Evolutionary conservation across 176 grass and related monocot species (phyloP), one percentile per base, ranked within the genome.

Genomic region (Aegilops longissima): DNA sequence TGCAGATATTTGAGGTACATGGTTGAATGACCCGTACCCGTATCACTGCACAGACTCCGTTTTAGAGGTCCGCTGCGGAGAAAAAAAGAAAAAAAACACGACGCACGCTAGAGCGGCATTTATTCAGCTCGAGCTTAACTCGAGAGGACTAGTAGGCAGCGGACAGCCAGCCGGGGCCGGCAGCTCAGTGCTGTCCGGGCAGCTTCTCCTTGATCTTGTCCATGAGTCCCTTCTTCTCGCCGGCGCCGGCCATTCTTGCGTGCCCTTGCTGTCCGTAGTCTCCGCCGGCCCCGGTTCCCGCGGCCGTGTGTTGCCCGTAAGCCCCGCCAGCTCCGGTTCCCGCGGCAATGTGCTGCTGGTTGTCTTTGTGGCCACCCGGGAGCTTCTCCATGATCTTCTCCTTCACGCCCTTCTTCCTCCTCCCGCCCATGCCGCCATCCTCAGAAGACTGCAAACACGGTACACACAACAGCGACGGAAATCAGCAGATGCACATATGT

Each of bases 371-470:
- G 33, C 59, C 76, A 8, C 87, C 87, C 0, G 90, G 90, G 13
- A 95, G 17, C 35, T 92, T 92, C 88, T 92, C 93, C 88, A 87
- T 95, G 27, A 95, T 84, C 88, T 95, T 95, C 21, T 95, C 90
- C 64, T 92, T 95, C 3, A 95, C 10, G 17, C 88, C 73, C 66
- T 95, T 95, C 92, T 93, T 91, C 88, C 90, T 87, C 33, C 90
- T 71, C 16, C 93, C 88, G 6, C 93, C 93, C 68, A 88, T 63
- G 10, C 86, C 90, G 5, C 92, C 93, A 24, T 95, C 93, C 86
- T 95, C 93, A 2, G 88, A 92, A 44, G 78, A 84, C 73, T 25
- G 72, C n/a, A 64, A 54, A 18, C 0, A 2, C 51, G 45, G 16
- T 49, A 47, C 21, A 40, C 7, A 8, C 0, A 30, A 17, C 6